phyloP scores from a whole-genome alignment of 1,284 basidiomycete species.

The Moesziomyces parantarcticus region DNA sequence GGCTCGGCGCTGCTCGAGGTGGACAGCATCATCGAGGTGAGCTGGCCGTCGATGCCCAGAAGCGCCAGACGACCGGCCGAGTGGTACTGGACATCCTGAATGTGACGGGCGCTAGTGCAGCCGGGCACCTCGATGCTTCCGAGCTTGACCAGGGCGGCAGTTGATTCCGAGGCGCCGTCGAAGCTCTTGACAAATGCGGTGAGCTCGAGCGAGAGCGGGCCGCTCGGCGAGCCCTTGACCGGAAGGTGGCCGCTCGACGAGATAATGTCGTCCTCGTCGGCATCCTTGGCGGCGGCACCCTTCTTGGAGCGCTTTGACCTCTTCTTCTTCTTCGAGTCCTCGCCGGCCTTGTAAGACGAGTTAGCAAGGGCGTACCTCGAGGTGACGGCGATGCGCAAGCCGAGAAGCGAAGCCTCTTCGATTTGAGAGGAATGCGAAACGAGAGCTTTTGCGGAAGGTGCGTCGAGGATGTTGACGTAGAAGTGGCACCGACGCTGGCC shows the following conservation, averaged over 20 bases:
- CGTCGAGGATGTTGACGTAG: constrained; percentile 35
- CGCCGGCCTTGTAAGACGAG: constrained; percentile 1
- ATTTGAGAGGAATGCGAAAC: constrained; percentile 21
- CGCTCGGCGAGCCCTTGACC: constrained; percentile 2
- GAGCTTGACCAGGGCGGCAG: constrained; percentile 17
- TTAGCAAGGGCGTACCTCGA: constrained; percentile 9
- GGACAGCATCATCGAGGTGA: constrained; percentile 19
- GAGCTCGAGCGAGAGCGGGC: constrained; percentile 26
- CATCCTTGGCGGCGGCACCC: constrained; percentile 1
- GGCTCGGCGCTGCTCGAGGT: constrained; percentile 20
- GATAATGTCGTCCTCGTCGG: constrained; percentile 7
- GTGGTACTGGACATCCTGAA: constrained; percentile 35
- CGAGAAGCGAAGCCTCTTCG: constrained; percentile 34
- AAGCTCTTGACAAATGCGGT: constrained; percentile 36
- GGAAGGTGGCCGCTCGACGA: constrained; percentile 4
- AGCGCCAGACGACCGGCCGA: constrained; percentile 32
- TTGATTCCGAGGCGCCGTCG: constrained; percentile 20
- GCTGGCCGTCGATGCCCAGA: constrained; percentile 23
- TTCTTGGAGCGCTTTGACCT: constrained; percentile 37
- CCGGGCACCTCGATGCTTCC: constrained; percentile 19
- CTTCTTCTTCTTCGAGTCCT: constrained; percentile 37
- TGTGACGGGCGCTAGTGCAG: constrained; percentile 13
- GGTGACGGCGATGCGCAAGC: constrained; percentile 32
- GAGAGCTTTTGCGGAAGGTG: constrained; percentile 22
- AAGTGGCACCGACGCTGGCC: constrained; percentile 24